Evolutionary conservation across 495 filamentous ascomycete species (phyloP).

Genomic region (Daldinia bambusicola): DNA sequence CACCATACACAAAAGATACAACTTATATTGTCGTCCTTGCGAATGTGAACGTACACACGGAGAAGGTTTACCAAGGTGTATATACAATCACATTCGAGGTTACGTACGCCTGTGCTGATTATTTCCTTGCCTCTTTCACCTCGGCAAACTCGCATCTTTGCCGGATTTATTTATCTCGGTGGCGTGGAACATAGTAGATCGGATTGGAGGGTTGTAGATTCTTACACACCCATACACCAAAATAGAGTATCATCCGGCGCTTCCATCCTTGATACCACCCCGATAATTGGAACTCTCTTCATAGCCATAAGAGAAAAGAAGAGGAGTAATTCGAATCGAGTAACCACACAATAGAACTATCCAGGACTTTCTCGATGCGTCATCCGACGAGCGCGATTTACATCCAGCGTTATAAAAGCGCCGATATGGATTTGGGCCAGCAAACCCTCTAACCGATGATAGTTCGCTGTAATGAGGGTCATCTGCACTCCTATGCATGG

Average conservation of each 20-base stretch:
- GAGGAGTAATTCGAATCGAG: background rate
- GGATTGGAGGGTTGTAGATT: constrained; percentile 34
- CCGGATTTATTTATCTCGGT: constrained; percentile 14
- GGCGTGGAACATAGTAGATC: constrained; percentile 28
- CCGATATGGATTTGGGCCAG: constrained; percentile 26
- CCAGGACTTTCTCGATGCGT: constrained; percentile 18
- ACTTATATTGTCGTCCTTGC: background rate
- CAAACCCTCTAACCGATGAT: constrained; percentile 38
- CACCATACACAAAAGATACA: background rate
- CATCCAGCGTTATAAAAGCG: constrained; percentile 12
- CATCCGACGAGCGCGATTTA: constrained; percentile 23
- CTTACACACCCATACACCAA: constrained; percentile 37
- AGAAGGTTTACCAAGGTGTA: background rate
- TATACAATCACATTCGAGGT: background rate
- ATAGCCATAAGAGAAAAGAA: constrained; percentile 19
- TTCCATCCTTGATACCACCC: constrained; percentile 40
- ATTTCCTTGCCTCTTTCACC: constrained; percentile 10
- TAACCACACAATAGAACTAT: constrained; percentile 13
- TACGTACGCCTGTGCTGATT: background rate
- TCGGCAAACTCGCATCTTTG: constrained; percentile 25
- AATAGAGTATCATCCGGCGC: constrained; percentile 43
- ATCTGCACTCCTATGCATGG: constrained; percentile 48
- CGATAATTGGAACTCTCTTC: background rate
- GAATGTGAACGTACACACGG: background rate
- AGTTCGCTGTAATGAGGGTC: constrained; percentile 46